Evolutionary conservation across 345 rosid genomes (phyloP).

Genomic region (Iberis pinnata): DNA sequence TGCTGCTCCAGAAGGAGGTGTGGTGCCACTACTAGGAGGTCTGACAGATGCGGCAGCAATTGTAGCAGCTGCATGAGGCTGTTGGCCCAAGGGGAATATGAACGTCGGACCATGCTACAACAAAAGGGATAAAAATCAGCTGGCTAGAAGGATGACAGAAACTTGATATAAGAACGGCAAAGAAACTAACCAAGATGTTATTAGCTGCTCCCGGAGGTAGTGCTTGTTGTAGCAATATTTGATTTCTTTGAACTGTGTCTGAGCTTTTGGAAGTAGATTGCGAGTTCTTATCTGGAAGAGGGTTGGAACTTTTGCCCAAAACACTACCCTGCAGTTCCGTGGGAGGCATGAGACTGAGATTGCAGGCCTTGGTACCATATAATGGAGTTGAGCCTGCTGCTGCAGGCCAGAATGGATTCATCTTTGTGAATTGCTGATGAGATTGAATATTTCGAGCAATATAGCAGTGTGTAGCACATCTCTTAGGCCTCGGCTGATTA

Average conservation of each 20-base stretch:
- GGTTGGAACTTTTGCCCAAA: constrained; percentile 43
- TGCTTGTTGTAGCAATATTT: constrained; percentile 74
- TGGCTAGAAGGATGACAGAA: neutral
- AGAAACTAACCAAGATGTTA: constrained; percentile 63
- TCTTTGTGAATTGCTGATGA: constrained; percentile 70
- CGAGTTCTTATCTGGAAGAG: constrained; percentile 51
- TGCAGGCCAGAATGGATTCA: constrained; percentile 90
- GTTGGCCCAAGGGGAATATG: constrained; percentile 86
- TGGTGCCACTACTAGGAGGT: constrained; percentile 40
- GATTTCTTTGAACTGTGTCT: constrained; percentile 74
- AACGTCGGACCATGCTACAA: constrained; percentile 77
- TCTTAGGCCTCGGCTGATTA: constrained; percentile 73
- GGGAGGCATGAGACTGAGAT: constrained; percentile 66
- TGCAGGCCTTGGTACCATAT: constrained; percentile 68
- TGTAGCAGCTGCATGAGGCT: constrained; percentile 65
- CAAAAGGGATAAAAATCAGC: constrained; percentile 1
- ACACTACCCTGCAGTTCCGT: constrained; percentile 57
- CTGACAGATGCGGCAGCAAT: constrained; percentile 60
- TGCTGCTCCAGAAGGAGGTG: constrained; percentile 37
- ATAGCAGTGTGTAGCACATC: constrained; percentile 93
- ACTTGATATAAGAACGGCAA: neutral
- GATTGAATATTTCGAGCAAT: constrained; percentile 69
- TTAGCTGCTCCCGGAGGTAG: constrained; percentile 68
- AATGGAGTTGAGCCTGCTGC: constrained; percentile 69
- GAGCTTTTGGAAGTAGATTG: constrained; percentile 44